A percentile compares a stretch with the other conserved stretches of the same genome.
phyloP scores from a whole-genome alignment of 306 rosid species.

The Canavalia ensiformis region DNA sequence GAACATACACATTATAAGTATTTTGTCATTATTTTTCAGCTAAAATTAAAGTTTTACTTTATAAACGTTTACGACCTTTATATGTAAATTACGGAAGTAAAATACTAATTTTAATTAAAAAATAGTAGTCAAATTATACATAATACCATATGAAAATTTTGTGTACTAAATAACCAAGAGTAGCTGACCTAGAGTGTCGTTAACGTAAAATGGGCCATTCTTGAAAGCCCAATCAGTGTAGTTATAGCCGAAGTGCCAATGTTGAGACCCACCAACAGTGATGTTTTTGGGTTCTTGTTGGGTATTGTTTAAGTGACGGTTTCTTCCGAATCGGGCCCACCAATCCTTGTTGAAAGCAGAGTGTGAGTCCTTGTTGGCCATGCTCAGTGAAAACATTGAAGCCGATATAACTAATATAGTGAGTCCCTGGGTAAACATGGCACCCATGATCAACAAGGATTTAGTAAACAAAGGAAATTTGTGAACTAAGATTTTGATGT shows the following conservation, averaged over 20 bases:
- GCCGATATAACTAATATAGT: conserved; percentile 23
- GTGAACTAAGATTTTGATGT: not conserved
- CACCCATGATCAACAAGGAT: conserved; percentile 40
- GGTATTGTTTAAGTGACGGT: conserved; percentile 40
- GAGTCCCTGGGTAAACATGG: conserved; percentile 26
- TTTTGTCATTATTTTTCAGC: too few relatives aligned
- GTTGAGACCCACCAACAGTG: conserved; percentile 64
- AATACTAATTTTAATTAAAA: too few relatives aligned
- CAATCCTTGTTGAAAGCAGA: conserved; percentile 51
- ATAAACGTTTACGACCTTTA: too few relatives aligned
- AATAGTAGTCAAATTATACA: too few relatives aligned
- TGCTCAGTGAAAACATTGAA: conserved; percentile 47
- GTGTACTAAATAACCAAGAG: not conserved
- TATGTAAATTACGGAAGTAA: too few relatives aligned
- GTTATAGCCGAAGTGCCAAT: conserved; percentile 67
- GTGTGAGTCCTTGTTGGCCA: conserved; percentile 59
- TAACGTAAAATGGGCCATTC: conserved; percentile 61
- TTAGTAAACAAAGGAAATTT: not conserved
- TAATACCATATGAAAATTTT: too few relatives aligned
- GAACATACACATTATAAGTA: too few relatives aligned
- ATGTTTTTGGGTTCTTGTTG: conserved; percentile 47
- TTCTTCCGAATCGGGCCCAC: conserved; percentile 49
- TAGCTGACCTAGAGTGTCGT: conserved; percentile 69
- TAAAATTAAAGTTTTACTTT: too few relatives aligned
- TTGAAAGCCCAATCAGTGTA: conserved; percentile 67